A percentile compares a stretch with the other conserved stretches of the same genome.
Conservation (phyloP, 495 filamentous ascomycete genomes). For the Xylaria flabelliformis region DNA sequence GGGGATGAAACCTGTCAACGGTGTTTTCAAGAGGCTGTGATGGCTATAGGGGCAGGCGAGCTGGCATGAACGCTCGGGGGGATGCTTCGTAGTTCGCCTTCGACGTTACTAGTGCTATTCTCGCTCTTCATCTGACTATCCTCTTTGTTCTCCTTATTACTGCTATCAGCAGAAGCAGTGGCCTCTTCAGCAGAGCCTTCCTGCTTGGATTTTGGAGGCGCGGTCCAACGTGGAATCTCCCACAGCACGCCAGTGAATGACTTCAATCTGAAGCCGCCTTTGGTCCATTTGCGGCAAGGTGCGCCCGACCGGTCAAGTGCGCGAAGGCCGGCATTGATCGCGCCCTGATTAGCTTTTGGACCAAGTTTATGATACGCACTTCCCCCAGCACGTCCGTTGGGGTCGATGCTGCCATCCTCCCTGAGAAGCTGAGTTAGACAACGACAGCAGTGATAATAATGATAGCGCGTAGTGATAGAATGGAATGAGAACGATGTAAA, state of each 20-base stretch:
- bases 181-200: conserved; percentile 39
- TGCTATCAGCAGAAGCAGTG: conserved; percentile 65
- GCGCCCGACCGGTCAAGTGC: conserved; percentile 90
- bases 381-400: conserved; percentile 41
- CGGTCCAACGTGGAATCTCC: conserved; percentile 84
- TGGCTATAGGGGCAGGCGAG: conserved; percentile 52
- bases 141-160: conserved; percentile 77
- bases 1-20: not conserved
- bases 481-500: conserved; percentile 17
- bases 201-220: conserved; percentile 62
- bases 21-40: conserved; percentile 36
- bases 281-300: conserved; percentile 90
- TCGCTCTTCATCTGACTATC: conserved; percentile 74
- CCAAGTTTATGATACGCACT: conserved; percentile 76
- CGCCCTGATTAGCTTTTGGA: conserved; percentile 96
- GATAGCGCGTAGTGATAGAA: not conserved
- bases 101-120: conserved; percentile 67
- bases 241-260: conserved; percentile 91
- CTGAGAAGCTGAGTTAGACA: conserved; percentile 49
- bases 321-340: conserved; percentile 94
- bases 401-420: conserved; percentile 66
- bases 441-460: conserved; percentile 30
- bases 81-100: conserved; percentile 52
- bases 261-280: conserved; percentile 80
- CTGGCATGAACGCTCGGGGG: conserved; percentile 48